Evolutionary conservation across 2,329 filamentous ascomycete genomes (phyloP).

Genomic region (Ophiostoma triangulosporum): DNA sequence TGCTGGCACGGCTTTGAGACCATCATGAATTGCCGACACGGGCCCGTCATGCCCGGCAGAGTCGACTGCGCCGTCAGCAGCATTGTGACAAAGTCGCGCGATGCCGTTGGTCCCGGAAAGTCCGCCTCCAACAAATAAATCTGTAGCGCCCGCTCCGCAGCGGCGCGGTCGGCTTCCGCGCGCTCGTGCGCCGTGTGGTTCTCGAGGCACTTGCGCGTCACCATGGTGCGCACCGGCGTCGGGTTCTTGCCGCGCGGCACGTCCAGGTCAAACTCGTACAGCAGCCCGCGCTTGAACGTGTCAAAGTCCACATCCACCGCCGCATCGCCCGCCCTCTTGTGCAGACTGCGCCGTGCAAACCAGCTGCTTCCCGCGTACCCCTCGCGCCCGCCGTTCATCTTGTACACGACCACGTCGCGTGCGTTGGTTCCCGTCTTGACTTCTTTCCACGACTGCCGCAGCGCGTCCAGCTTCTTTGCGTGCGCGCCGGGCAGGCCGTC

Average conservation of each 20-base stretch:
- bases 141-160: background rate
- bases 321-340: slow-evolving; percentile 25
- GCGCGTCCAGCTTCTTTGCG: slow-evolving; percentile 22
- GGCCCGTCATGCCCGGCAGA: slow-evolving; percentile 22
- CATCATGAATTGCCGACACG: slow-evolving; percentile 61
- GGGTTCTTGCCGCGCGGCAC: slow-evolving; percentile 45
- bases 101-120: slow-evolving; percentile 78
- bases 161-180: background rate
- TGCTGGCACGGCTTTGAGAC: slow-evolving; percentile 76
- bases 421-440: slow-evolving; percentile 68
- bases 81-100: slow-evolving; percentile 76
- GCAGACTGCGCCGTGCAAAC: slow-evolving; percentile 78
- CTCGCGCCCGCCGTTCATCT: slow-evolving; percentile 22
- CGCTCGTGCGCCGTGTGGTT: slow-evolving; percentile 21
- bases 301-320: slow-evolving; percentile 42
- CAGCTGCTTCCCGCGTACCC: slow-evolving; percentile 76
- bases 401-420: slow-evolving; percentile 64
- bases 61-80: slow-evolving; percentile 32
- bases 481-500: slow-evolving; percentile 26
- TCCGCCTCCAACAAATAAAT: slow-evolving; percentile 80
- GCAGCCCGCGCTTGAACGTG: slow-evolving; percentile 63
- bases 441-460: slow-evolving; percentile 83
- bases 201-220: slow-evolving; percentile 64
- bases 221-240: slow-evolving; percentile 71
- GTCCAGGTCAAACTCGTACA: slow-evolving; percentile 58